These are phyloP conservation scores for Glomus cerebriforme DNA, from an alignment of 192 early-diverging fungal genomes.

Conservation along the genomic window DNA sequence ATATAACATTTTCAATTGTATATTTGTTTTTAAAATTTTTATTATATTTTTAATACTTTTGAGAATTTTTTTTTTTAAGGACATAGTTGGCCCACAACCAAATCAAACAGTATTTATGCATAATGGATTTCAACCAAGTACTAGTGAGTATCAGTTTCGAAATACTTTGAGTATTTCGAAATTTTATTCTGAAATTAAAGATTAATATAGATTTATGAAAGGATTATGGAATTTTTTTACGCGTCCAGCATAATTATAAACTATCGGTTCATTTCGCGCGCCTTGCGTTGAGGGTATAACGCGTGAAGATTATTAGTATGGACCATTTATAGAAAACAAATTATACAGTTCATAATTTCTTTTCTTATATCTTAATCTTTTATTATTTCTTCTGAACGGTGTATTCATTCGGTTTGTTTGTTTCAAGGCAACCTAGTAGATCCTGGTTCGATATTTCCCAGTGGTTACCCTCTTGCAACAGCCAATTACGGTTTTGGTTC, in stretches of 20 bases:
- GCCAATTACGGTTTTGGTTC: conserved; percentile 78
- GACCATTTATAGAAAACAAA: neutral
- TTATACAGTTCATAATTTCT: neutral
- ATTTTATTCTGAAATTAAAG: conserved; percentile 5
- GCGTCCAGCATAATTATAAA: neutral
- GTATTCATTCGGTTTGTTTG: neutral
- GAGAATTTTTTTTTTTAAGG: neutral
- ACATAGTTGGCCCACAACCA: neutral
- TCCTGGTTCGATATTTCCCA: conserved; percentile 19
- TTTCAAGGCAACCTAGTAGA: conserved; percentile 18
- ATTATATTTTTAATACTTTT: neutral
- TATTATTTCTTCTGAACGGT: neutral
- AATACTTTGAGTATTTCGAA: neutral
- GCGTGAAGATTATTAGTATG: neutral
- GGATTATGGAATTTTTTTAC: neutral
- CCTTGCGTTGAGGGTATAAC: neutral
- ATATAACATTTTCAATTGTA: neutral
- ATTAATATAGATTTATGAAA: neutral
- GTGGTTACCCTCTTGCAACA: conserved; percentile 34
- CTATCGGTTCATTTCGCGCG: neutral
- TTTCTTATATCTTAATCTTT: conserved; percentile 16
- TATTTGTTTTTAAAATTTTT: neutral
- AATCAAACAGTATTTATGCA: conserved; percentile 28
- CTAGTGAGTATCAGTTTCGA: conserved; percentile 22
- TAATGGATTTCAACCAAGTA: conserved; percentile 17